A percentile compares a stretch with the other conserved stretches of the same genome.
phyloP scores from a whole-genome alignment of 225 moss, liverwort and hornwort species.

The Polytrichum commune region DNA sequence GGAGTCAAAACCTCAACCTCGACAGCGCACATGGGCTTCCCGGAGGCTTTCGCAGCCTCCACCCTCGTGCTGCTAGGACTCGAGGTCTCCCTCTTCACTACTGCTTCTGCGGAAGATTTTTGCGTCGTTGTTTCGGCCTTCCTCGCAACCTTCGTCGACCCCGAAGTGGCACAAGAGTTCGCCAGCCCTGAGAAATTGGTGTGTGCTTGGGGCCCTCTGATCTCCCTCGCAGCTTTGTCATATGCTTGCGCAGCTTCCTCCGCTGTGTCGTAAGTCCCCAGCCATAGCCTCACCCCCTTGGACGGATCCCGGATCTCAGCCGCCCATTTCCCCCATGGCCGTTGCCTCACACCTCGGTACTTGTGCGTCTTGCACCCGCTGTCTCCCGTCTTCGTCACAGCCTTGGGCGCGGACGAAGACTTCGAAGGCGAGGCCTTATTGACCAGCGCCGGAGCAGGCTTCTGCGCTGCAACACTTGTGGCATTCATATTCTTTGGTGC shows the following conservation, averaged over 20 bases:
- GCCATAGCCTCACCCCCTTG: slow-evolving; percentile 47
- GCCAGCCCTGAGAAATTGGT: slow-evolving; percentile 28
- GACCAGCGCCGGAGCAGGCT: background rate
- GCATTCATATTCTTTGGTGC: background rate
- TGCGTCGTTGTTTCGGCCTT: slow-evolving; percentile 3
- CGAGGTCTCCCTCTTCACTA: slow-evolving; percentile 9
- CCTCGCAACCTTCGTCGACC: background rate
- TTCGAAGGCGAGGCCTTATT: too few species aligned
- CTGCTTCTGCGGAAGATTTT: background rate
- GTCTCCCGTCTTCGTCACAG: background rate
- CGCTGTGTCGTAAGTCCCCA: slow-evolving; percentile 51
- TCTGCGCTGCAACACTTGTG: background rate
- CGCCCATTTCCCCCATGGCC: slow-evolving; percentile 63
- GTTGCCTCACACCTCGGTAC: slow-evolving; percentile 50
- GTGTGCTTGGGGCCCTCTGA: slow-evolving; percentile 45
- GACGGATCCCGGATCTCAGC: slow-evolving; percentile 58
- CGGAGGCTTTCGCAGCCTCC: background rate
- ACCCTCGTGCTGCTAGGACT: slow-evolving; percentile 1
- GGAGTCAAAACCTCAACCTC: slow-evolving; percentile 8
- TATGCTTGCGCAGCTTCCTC: slow-evolving; percentile 56
- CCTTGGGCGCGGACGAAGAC: background rate
- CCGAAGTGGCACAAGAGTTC: background rate
- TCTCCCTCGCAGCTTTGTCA: slow-evolving; percentile 44
- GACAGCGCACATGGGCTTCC: slow-evolving; percentile 8
- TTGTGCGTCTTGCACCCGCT: slow-evolving; percentile 27